Evolutionary conservation across 495 filamentous ascomycete genomes (phyloP).

Genomic region (Xylaria bambusicola): DNA sequence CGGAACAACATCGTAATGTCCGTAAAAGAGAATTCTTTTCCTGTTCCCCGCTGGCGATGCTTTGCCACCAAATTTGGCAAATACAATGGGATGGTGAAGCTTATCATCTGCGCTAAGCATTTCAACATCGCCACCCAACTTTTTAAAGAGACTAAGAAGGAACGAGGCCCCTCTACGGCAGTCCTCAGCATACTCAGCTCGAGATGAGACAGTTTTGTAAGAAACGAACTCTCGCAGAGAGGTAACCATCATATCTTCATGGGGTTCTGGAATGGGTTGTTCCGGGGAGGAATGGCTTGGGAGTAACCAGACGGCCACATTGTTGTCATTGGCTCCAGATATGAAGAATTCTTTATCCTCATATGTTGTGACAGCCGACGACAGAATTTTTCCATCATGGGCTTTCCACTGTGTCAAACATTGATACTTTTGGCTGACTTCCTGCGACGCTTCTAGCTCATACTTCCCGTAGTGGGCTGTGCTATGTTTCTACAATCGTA

Average conservation of each 20-base stretch:
- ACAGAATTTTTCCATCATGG: slow-evolving; percentile 81
- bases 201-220: slow-evolving; percentile 86
- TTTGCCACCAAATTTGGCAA: slow-evolving; percentile 80
- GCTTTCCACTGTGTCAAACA: slow-evolving; percentile 80
- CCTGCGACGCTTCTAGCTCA: slow-evolving; percentile 50
- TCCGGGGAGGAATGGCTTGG: slow-evolving; percentile 51
- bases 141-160: slow-evolving; percentile 83
- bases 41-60: slow-evolving; percentile 54
- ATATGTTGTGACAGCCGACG: slow-evolving; percentile 73
- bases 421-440: slow-evolving; percentile 88
- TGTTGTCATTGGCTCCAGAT: slow-evolving; percentile 93
- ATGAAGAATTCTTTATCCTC: slow-evolving; percentile 75
- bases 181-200: slow-evolving; percentile 79
- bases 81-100: slow-evolving; percentile 81
- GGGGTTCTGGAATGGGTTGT: slow-evolving; percentile 33
- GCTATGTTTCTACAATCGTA: slow-evolving; percentile 52
- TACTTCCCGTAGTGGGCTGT: slow-evolving; percentile 58
- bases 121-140: slow-evolving; percentile 83
- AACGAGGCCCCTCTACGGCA: slow-evolving; percentile 92
- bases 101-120: slow-evolving; percentile 73
- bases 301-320: slow-evolving; percentile 85
- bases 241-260: slow-evolving; percentile 74
- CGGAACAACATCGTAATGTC: slow-evolving; percentile 98
- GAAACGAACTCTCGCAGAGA: slow-evolving; percentile 82
- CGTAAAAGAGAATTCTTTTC: slow-evolving; percentile 93